phyloP scores from a whole-genome alignment of 495 filamentous ascomycete species.

The Trichoderma asperelloides region DNA sequence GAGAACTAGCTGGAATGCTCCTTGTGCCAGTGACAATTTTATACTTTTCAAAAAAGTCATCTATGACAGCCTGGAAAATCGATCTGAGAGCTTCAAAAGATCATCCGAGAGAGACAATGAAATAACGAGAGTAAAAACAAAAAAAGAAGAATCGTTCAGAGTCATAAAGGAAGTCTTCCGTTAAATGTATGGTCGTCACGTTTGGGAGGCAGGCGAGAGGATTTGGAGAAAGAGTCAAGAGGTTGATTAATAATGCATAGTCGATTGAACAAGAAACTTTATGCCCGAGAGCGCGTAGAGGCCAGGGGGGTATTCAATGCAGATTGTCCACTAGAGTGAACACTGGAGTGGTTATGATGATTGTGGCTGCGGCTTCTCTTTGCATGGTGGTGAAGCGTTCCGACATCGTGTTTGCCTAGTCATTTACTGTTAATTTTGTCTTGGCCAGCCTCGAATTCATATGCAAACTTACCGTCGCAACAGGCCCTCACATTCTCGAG shows the following conservation, averaged over 20 bases:
- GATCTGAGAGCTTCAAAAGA: background rate
- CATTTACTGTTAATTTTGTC: conserved; percentile 17
- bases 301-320: conserved; percentile 8
- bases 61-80: background rate
- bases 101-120: background rate
- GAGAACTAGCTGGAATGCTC: background rate
- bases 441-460: background rate
- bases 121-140: background rate
- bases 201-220: background rate
- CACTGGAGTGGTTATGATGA: conserved; percentile 15
- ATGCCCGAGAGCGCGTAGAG: conserved; percentile 6
- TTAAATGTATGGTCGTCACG: conserved; percentile 4
- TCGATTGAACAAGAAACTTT: conserved; percentile 1
- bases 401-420: conserved; percentile 68
- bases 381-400: conserved; percentile 37
- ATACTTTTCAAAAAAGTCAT: background rate
- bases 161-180: conserved; percentile 3
- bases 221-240: background rate
- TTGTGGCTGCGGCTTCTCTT: conserved; percentile 29
- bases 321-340: conserved; percentile 14
- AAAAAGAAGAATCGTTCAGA: background rate
- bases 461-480: conserved; percentile 74
- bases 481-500: conserved; percentile 95
- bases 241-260: conserved; percentile 2
- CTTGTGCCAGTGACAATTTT: background rate